Evolutionary conservation across 352 stramenopile species (phyloP).

Genomic region (Aphanomyces stellatus): DNA sequence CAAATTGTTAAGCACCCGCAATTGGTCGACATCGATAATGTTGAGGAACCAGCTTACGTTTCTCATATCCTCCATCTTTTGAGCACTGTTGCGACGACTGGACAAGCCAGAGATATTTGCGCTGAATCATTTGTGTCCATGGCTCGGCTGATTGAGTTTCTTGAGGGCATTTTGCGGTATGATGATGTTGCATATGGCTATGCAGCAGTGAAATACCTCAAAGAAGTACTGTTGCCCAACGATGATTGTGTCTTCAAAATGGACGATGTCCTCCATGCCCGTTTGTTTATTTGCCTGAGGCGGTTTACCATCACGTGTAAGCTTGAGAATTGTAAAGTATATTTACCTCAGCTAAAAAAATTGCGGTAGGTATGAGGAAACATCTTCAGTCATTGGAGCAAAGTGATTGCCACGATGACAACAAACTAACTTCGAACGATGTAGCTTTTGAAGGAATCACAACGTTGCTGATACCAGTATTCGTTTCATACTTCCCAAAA

Average conservation of each 20-base stretch:
- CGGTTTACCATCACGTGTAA: background rate
- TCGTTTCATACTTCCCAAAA: constrained; percentile 7
- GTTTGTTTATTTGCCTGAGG: background rate
- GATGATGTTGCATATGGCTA: background rate
- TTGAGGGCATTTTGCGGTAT: too few species aligned
- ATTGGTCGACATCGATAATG: constrained; percentile 3
- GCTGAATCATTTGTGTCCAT: constrained; percentile 1
- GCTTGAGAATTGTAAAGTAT: background rate
- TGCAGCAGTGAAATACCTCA: background rate
- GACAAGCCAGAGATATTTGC: background rate
- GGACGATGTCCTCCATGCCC: background rate
- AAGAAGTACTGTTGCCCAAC: background rate
- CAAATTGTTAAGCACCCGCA: background rate
- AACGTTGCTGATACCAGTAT: background rate
- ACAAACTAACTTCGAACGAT: background rate
- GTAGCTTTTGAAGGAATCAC: background rate
- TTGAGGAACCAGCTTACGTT: constrained; percentile 46
- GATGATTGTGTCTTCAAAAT: constrained; percentile 4
- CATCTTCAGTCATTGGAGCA: background rate
- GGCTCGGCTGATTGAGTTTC: background rate
- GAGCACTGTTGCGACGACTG: constrained; percentile 34
- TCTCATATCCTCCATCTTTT: constrained; percentile 48
- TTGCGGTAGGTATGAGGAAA: constrained; percentile 3
- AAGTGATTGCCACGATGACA: background rate
- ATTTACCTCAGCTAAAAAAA: background rate